Base-by-base conservation (phyloP, 2,329 filamentous ascomycete genomes). In the Aspergillus sp. region DNA sequence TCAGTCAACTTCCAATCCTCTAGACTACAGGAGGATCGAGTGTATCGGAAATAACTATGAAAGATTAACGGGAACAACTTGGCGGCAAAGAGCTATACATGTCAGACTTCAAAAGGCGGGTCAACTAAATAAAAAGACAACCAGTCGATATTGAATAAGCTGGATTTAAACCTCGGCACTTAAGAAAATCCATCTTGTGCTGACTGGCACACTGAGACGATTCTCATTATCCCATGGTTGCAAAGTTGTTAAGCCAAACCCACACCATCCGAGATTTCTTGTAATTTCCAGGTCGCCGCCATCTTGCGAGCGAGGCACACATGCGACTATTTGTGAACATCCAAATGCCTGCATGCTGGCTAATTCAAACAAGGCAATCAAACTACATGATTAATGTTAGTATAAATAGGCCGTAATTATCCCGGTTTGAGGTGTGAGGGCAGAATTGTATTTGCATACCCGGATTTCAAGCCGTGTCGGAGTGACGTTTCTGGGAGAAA, bases 251-350 rank as follows among this genome's bases (percentile, higher is more conserved):
- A 93, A 83, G 70, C 90, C 89, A 71, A 96, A 96, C 55, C 93
- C 93, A 63, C 96, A 93, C 93, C 93, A 97, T 73, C 92, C 90
- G 51, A 97, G 83, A 68, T 91, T 93, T 74, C 89, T 91, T 69
- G 89, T 80, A 58, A 86, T 81, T 65, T 88, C 85, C 57, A 84
- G 80, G 61, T 90, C 86, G 58, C 83, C 78, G 24, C 82, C 76
- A 40, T 85, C 82, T 61, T 88, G 85, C 46, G 80, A 80, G 62
- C 91, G 89, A 73, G 93, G 91, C 61, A 96, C 82, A 75, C 90
- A 93, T 67, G 92, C 86, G 62, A 96, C 86, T 61, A 96, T 84
- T 70, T 89, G 85, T 55, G 85, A 83, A 77, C 92, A 96, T 67
- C 82, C 85, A 71, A 96, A 84, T 57, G 75, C 72, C 41, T 90